A percentile compares a stretch with the other conserved stretches of the same genome.
Evolutionary conservation across 2,329 filamentous ascomycete genomes (phyloP).

Genomic region (Hymenoscyphus linearis): DNA sequence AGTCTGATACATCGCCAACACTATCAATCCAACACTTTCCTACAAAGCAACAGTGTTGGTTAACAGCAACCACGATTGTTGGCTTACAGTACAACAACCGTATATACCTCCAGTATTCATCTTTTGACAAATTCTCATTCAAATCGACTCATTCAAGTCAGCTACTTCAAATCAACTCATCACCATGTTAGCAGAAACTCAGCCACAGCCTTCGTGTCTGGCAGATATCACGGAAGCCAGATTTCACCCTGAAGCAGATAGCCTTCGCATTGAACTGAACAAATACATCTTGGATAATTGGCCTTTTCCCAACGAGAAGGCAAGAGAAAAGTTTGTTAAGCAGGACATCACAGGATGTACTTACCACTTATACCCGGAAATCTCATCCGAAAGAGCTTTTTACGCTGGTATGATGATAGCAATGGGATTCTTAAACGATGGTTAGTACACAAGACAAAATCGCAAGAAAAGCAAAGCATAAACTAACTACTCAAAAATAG

Average conservation of each 20-base stretch:
- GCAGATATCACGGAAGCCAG: background rate
- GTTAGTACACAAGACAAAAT: slow-evolving; percentile 24
- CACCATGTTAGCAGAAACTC: background rate
- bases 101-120: too few species aligned
- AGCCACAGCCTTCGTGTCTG: background rate
- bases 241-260: background rate
- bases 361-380: slow-evolving; percentile 36
- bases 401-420: slow-evolving; percentile 37
- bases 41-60: background rate
- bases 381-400: slow-evolving; percentile 35
- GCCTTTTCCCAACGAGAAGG: slow-evolving; percentile 33
- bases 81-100: too few species aligned
- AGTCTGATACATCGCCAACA: background rate
- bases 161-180: background rate
- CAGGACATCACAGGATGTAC: slow-evolving; percentile 35
- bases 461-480: background rate
- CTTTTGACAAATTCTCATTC: too few species aligned
- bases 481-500: slow-evolving; percentile 22
- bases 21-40: background rate
- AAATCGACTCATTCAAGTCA: too few species aligned
- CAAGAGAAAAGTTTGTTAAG: slow-evolving; percentile 31
- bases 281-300: slow-evolving; percentile 36
- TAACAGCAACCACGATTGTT: too few species aligned
- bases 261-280: background rate
- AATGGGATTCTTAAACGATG: slow-evolving; percentile 40